A percentile compares a stretch with the other conserved stretches of the same genome.
phyloP scores from a whole-genome alignment of 805 yeast species.

The Myxozyma mucilagina region DNA sequence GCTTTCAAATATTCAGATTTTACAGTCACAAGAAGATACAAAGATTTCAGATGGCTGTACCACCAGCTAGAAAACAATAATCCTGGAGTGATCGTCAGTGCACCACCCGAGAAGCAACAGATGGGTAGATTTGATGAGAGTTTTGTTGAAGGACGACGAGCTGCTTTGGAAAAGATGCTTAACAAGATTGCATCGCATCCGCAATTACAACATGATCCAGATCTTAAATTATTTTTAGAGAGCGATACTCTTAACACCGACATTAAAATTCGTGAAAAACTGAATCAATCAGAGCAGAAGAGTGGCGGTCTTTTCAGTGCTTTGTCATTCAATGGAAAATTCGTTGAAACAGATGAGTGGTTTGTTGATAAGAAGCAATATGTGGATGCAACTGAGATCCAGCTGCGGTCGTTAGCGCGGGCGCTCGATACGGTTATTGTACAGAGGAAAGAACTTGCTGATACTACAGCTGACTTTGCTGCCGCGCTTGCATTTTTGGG shows the following conservation, averaged over 20 bases:
- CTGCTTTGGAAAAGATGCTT: constrained; percentile 85
- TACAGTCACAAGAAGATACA: constrained; percentile 78
- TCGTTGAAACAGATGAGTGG: constrained; percentile 75
- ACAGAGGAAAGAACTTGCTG: constrained; percentile 73
- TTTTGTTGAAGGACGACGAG: constrained; percentile 81
- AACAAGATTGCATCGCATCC: constrained; percentile 61
- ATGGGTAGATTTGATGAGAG: constrained; percentile 89
- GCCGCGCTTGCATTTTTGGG: constrained; percentile 59
- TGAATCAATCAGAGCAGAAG: constrained; percentile 38
- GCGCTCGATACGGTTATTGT: constrained; percentile 71
- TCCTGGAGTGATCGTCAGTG: constrained; percentile 89
- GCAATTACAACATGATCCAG: constrained; percentile 65
- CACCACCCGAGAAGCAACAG: constrained; percentile 93
- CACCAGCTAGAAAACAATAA: constrained; percentile 82
- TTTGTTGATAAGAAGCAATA: constrained; percentile 68
- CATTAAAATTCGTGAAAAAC: constrained; percentile 66
- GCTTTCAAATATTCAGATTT: constrained; percentile 46
- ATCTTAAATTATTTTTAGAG: constrained; percentile 74
- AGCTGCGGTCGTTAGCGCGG: constrained; percentile 65
- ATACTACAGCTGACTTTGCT: constrained; percentile 68
- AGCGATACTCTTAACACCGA: constrained; percentile 68
- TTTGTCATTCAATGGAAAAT: constrained; percentile 62
- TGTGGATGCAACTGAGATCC: constrained; percentile 69
- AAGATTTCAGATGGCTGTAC: constrained; percentile 92
- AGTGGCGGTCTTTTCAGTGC: constrained; percentile 38